Percentiles rank a stretch among this genome's conserved stretches.
Conservation (phyloP, 1,284 basidiomycete species). For the Ceratobasidium sp. region DNA sequence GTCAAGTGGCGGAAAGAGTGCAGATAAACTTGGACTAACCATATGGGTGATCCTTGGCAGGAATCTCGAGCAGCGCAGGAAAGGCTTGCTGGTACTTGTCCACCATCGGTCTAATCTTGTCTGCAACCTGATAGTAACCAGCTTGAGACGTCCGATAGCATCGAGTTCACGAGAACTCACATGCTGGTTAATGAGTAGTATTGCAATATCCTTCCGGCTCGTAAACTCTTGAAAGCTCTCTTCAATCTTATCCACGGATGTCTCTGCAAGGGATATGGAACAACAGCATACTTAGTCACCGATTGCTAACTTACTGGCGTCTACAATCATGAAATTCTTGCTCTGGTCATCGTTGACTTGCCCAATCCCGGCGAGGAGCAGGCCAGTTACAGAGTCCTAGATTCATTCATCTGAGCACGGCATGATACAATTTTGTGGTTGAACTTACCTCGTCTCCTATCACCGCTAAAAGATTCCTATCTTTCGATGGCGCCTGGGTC, state of each 20-base stretch:
- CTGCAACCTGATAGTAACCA: constrained; percentile 76
- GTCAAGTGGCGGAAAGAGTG: neutral
- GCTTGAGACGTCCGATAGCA: neutral
- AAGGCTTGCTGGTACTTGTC: constrained; percentile 97
- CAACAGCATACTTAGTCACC: too few species aligned
- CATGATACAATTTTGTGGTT: constrained; percentile 46
- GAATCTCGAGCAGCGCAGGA: constrained; percentile 97
- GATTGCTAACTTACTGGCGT: constrained; percentile 73
- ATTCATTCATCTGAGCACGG: constrained; percentile 3
- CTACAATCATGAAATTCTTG: constrained; percentile 97
- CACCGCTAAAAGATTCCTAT: constrained; percentile 88
- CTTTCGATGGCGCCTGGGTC: constrained; percentile 71
- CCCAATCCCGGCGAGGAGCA: constrained; percentile 91
- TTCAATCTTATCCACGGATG: constrained; percentile 89
- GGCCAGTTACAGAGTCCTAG: constrained; percentile 94
- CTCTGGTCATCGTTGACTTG: constrained; percentile 88
- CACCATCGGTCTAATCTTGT: constrained; percentile 95
- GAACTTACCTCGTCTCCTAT: constrained; percentile 91
- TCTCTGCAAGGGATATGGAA: constrained; percentile 71
- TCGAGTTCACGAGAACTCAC: constrained; percentile 62
- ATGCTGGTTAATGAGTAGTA: constrained; percentile 97
- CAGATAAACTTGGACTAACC: constrained; percentile 63
- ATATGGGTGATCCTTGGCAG: constrained; percentile 94
- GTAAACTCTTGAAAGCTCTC: constrained; percentile 92
- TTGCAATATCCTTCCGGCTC: constrained; percentile 92